Base-by-base conservation (phyloP, 352 stramenopile species). In the Phytophthora sp. region DNA sequence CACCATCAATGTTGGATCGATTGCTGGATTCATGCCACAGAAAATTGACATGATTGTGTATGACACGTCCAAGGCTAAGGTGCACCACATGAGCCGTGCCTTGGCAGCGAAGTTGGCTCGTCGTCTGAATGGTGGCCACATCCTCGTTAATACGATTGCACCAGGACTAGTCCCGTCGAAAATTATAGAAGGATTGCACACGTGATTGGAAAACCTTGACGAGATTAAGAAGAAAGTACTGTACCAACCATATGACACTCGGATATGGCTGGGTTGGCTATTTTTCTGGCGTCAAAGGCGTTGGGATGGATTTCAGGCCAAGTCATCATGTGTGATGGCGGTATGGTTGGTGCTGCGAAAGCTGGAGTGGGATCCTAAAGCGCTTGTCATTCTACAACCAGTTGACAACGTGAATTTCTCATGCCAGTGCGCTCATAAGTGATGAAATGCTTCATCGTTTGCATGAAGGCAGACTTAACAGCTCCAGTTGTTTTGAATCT, bases 111-210 rank as follows among this genome's bases (percentile, higher is more conserved):
- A 99, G 68, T 82, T 99, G 9, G 92, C 84, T 52, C 77, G 77
- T 23, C 82, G 77, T 9, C 74, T 79, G 12, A 90, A 92, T 39
- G 82, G 83, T 30, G 84, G 94, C 26, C 79, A 91, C 66, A 98
- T 99, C 53, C 94, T 97, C 4, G 95, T 98, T 13, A 99, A 99
- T 74, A 87, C 87, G 21, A 85, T 99, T 17, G 91, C 94, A 2
- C 97, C 94, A 5, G 96, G 97, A 15, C 89, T 97, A 56, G 88
- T 99, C 15, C 89, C 87, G 4, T 94, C 81, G 28, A 87, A 88
- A 46, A 98, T 99, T 96, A 84, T 83, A 6, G 66, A 91, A 24
- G 89, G 88, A 15, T 98, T 27, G 62, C 70, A 3, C 74, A 82
- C 17, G 66, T 74, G 48, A 80, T 68, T 1, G 66, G 80, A 2